Percentiles rank a stretch among this genome's conserved stretches.
These are phyloP conservation scores for Beauveria sp. DNA, from an alignment of 2,329 filamentous ascomycete genomes.

Conservation along the genomic window DNA sequence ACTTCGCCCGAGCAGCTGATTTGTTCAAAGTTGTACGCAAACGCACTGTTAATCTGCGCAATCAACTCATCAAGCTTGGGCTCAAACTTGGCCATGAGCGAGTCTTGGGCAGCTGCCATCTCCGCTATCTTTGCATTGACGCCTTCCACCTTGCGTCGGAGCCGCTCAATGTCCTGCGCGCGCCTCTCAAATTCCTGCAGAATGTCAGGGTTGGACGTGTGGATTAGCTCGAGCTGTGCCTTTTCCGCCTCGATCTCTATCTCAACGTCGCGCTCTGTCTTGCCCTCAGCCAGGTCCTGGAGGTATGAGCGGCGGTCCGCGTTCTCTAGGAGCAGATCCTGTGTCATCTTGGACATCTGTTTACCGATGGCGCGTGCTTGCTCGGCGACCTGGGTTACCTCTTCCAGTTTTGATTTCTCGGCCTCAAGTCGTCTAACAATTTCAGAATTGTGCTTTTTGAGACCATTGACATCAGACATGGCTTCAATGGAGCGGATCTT, in stretches of 20 bases:
- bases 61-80: slow-evolving; percentile 73
- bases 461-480: slow-evolving; percentile 63
- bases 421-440: slow-evolving; percentile 46
- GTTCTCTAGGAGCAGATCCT: slow-evolving; percentile 30
- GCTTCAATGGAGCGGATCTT: slow-evolving; percentile 72
- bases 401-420: slow-evolving; percentile 31
- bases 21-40: slow-evolving; percentile 85
- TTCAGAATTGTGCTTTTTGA: slow-evolving; percentile 58
- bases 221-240: slow-evolving; percentile 71
- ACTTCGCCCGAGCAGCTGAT: slow-evolving; percentile 94
- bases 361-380: slow-evolving; percentile 26
- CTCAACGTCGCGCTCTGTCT: slow-evolving; percentile 57
- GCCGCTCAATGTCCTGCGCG: slow-evolving; percentile 58
- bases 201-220: slow-evolving; percentile 66
- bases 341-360: slow-evolving; percentile 27
- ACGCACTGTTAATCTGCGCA: slow-evolving; percentile 77
- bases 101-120: slow-evolving; percentile 50
- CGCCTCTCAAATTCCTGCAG: slow-evolving; percentile 72
- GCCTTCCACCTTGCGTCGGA: slow-evolving; percentile 49
- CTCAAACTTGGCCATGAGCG: slow-evolving; percentile 71
- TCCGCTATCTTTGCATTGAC: slow-evolving; percentile 47
- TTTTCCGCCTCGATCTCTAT: slow-evolving; percentile 66
- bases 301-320: slow-evolving; percentile 34
- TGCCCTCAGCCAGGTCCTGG: slow-evolving; percentile 35
- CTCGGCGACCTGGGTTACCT: slow-evolving; percentile 32